Evolutionary conservation across 805 yeast species (phyloP), one percentile per base, ranked within the genome.

Genomic region (Sungouiella thailandica): DNA sequence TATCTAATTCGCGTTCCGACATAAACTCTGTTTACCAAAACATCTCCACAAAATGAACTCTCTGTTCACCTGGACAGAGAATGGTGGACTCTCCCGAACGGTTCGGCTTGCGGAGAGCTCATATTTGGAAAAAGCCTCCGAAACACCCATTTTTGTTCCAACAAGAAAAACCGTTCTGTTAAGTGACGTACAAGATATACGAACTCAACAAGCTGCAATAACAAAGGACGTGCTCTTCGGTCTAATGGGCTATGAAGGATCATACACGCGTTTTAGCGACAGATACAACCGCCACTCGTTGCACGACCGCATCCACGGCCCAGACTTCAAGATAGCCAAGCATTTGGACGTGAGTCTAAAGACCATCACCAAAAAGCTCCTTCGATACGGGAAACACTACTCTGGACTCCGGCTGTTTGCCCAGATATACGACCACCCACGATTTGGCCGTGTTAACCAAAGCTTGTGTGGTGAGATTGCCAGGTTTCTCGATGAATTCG

Each of bases 171-270:
- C 75, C 9, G 64, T 58, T 36, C 72, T 80, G 2, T 52, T 79
- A 22, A 66, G 66, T 30, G 72, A 63, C 33, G 52, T 71, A 25
- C 52, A 49, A n/a, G 74, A 72, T 20, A 51, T 68, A 3, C 65
- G 72, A 30, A 68, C 71, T 3, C 95, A 87, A 52, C 95, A 88
- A 52, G 80, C 84, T 0, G 66, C 80, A 17, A 70, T 93, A 1
- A 65, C 83, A 11, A 68, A 74, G 37, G 98, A 90, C 53, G 52
- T 88, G 7, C 48, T 87, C 14, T 72, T 70, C 46, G 80, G 84
- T 1, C 53, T 93, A 10, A 46, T 78, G 20, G 94, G 94, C 0
- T 57, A 71, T 17, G 95, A 88, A 54, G 97, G 97, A 1, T 66
- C 68, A 14, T 86, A 83, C 50, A 75, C 90, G 23, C 64, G 88